phyloP scores from a whole-genome alignment of 108 stramenopile genomes.

The Seminavis robusta region DNA sequence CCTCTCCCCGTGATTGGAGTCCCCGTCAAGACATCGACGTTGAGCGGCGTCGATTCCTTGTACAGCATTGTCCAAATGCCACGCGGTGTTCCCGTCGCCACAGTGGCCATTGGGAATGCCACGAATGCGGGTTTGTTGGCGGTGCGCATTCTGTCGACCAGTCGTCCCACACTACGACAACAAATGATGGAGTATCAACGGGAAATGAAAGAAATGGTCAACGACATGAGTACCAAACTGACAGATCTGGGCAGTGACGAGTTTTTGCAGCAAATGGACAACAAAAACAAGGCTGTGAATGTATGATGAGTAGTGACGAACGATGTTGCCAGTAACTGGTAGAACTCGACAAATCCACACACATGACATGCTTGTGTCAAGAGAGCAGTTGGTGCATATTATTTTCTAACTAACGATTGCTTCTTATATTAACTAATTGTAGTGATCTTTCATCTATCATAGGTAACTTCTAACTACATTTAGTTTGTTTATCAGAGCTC shows the following conservation, averaged over 20 bases:
- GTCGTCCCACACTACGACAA: slow-evolving; percentile 65
- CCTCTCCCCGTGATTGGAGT: slow-evolving; percentile 97
- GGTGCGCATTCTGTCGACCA: slow-evolving; percentile 86
- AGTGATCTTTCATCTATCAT: no score
- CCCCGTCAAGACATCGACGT: slow-evolving; percentile 96
- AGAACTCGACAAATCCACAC: no score
- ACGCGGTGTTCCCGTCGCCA: slow-evolving; percentile 96
- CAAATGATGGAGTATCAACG: slow-evolving; percentile 80
- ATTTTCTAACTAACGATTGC: no score
- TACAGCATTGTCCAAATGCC: slow-evolving; percentile 99
- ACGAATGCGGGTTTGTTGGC: slow-evolving; percentile 97
- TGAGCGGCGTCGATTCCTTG: slow-evolving; percentile 96
- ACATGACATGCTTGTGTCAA: no score
- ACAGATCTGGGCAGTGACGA: slow-evolving; percentile 67
- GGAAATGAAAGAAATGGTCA: slow-evolving; percentile 75
- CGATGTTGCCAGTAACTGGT: not conserved
- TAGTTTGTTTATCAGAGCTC: no score
- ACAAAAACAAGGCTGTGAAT: slow-evolving; percentile 78
- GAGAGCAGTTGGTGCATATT: no score
- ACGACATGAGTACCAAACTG: slow-evolving; percentile 57
- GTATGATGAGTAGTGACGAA: slow-evolving; percentile 61
- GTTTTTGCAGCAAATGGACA: slow-evolving; percentile 81
- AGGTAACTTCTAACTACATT: no score
- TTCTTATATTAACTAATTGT: no score
- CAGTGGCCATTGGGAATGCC: slow-evolving; percentile 99